These are phyloP conservation scores for Stentor roeselii DNA, from an alignment of 73 alveolate species.

Conservation along the genomic window DNA sequence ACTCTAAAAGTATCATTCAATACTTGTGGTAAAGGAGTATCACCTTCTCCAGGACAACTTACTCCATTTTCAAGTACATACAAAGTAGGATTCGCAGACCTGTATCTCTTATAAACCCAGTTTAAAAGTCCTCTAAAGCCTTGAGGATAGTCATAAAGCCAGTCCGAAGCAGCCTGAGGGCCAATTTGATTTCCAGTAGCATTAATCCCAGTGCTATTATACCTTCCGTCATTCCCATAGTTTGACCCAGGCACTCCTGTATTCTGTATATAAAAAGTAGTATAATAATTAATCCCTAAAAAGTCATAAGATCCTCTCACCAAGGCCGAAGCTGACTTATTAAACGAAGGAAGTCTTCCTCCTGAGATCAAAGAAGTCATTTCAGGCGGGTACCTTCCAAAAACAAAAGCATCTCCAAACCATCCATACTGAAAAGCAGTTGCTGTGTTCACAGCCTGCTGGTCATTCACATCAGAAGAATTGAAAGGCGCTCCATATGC, in stretches of 20 bases:
- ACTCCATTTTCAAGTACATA: constrained; percentile 40
- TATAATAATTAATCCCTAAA: constrained; percentile 31
- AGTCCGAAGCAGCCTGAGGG: constrained; percentile 30
- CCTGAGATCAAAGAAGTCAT: constrained; percentile 5
- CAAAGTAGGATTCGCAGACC: constrained; percentile 21
- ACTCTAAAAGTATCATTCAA: constrained; percentile 24
- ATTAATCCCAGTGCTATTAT: background rate
- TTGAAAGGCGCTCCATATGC: constrained; percentile 27
- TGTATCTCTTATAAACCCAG: constrained; percentile 30
- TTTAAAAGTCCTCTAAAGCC: constrained; percentile 34
- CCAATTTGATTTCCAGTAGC: constrained; percentile 35
- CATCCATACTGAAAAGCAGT: constrained; percentile 23
- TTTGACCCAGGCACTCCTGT: constrained; percentile 28
- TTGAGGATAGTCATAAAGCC: constrained; percentile 38
- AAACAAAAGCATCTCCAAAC: constrained; percentile 31
- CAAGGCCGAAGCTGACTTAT: constrained; percentile 23
- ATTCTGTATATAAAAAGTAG: constrained; percentile 17
- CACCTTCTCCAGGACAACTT: constrained; percentile 35
- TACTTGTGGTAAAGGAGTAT: constrained; percentile 21
- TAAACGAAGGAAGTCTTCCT: constrained; percentile 34
- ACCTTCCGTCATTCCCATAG: background rate
- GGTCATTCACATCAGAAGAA: constrained; percentile 26
- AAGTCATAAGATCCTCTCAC: constrained; percentile 33
- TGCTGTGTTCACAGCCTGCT: constrained; percentile 22
- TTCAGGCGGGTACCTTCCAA: constrained; percentile 34